Base-by-base conservation (phyloP, 768 basidiomycete genomes). In the Tylopilus sp. region DNA sequence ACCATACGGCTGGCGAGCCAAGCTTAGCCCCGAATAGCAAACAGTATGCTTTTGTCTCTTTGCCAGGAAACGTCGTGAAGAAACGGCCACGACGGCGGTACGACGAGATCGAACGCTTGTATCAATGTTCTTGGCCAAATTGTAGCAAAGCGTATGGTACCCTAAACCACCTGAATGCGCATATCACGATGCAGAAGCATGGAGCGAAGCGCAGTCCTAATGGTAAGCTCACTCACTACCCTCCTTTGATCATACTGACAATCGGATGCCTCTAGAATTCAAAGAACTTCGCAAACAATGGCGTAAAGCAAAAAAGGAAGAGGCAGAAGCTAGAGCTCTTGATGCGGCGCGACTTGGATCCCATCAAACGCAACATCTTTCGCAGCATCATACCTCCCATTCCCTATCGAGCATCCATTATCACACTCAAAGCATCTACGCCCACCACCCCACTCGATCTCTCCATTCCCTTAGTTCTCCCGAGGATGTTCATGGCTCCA, bases 161-260 rank as follows among this genome's bases (percentile, higher is more conserved):
- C 5, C 78, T 98, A 45, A 98, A 99, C 68, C 96, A 99, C 71
- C 78, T 99, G 55, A 99, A 99, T 68, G 93, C 94, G 28, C 96
- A 99, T 69, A 92, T 98, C 52, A 88, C 86, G n/a, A 97, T 97
- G 91, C 96, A 98, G 71, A 90, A 90, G 71, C 96, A 99, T 68
- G 96, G 96, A 38, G 51, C 77, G 16, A 98, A 96, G 74, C 82
- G 95, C 50, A 87, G 83, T 68, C 96, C 96, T 13, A 83, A 82
- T 51, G 95, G 96, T 96, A 63, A 72, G 89, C 66, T 19, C 45
- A 22, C 33, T 36, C 14, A 42, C 42, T 12, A 8, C 17, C 21
- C 45, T 46, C 55, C 45, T 14, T n/a, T 26, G 17, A 11, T 46
- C 25, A 33, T 49, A 11, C 51, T 69, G 29, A 70, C 45, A 13